phyloP scores from a whole-genome alignment of 2,329 filamentous ascomycete genomes.

The Pseudocercospora vitis region DNA sequence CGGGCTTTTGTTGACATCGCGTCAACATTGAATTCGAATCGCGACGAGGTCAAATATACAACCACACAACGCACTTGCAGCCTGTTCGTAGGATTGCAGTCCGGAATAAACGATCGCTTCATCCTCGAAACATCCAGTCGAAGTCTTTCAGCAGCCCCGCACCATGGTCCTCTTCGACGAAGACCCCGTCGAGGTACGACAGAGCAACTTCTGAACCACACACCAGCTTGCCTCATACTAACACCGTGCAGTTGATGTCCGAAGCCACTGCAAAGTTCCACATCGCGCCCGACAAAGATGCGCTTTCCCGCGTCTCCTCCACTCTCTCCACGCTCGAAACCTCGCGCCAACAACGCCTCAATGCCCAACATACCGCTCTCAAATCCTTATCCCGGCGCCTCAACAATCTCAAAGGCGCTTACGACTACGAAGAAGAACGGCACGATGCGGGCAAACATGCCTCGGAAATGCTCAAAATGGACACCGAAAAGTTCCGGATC shows the following conservation, averaged over 20 bases:
- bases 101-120: no score
- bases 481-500: slow-evolving; percentile 90
- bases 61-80: background rate
- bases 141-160: background rate
- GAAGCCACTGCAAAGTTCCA: slow-evolving; percentile 95
- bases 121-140: no score
- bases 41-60: background rate
- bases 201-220: slow-evolving; percentile 6
- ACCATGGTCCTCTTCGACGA: slow-evolving; percentile 87
- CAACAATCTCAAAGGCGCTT: slow-evolving; percentile 70
- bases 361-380: slow-evolving; percentile 39
- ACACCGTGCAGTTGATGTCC: slow-evolving; percentile 63
- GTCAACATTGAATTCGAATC: slow-evolving; percentile 15
- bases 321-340: slow-evolving; percentile 80
- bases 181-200: slow-evolving; percentile 76
- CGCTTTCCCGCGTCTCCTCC: slow-evolving; percentile 78
- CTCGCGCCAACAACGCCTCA: slow-evolving; percentile 73
- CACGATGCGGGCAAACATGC: slow-evolving; percentile 81
- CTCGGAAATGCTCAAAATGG: slow-evolving; percentile 77
- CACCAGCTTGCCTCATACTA: background rate
- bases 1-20: slow-evolving; percentile 16
- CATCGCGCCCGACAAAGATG: slow-evolving; percentile 81
- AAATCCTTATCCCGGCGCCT: slow-evolving; percentile 71
- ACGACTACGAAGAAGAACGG: slow-evolving; percentile 70
- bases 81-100: no score